Conservation (phyloP, 208 protist genomes). For the Tritrichomonas foetus region DNA sequence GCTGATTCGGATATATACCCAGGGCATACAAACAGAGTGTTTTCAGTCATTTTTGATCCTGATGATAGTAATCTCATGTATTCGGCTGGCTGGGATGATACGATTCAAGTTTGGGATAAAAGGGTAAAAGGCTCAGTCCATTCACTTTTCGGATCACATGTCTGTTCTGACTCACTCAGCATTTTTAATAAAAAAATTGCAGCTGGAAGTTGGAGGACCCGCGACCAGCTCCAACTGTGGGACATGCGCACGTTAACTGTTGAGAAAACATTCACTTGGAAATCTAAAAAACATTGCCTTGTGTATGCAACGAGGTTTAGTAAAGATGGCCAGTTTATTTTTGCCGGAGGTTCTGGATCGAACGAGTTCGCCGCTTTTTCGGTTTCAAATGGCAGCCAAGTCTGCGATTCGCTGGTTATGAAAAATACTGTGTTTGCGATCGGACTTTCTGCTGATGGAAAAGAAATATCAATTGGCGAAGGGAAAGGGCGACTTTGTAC, state of each 20-base stretch:
- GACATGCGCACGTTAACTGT: neutral
- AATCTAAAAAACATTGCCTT: neutral
- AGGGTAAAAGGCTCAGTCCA: neutral
- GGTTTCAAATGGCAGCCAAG: neutral
- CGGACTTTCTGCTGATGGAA: no score
- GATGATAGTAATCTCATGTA: neutral
- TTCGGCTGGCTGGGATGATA: constrained; percentile 28
- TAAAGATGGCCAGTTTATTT: neutral
- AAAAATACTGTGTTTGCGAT: no score
- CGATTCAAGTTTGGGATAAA: constrained; percentile 20
- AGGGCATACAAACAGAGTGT: neutral
- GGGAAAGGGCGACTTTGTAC: no score
- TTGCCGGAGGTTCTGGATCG: neutral
- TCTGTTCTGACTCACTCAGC: neutral
- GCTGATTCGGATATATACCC: neutral
- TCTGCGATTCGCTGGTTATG: neutral
- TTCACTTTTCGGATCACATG: neutral
- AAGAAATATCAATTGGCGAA: no score
- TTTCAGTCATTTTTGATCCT: constrained; percentile 23
- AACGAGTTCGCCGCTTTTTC: neutral
- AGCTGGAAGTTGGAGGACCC: neutral
- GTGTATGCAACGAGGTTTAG: neutral
- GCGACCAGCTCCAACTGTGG: neutral
- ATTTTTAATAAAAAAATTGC: neutral
- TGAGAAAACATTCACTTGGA: neutral